These are phyloP conservation scores for Corchorus olitorius DNA, from an alignment of 345 rosid genomes.

Conservation along the genomic window DNA sequence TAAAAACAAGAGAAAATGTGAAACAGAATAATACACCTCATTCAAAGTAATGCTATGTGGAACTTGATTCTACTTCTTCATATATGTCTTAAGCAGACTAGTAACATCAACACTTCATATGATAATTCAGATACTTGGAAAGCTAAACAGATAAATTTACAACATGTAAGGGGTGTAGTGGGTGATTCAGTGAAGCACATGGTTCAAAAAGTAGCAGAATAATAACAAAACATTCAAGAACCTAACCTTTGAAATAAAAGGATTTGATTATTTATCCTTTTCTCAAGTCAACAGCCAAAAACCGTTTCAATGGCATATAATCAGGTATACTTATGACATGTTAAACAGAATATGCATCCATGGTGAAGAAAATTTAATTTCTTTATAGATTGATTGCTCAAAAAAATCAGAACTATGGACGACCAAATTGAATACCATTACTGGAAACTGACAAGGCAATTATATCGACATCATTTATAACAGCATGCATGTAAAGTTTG, in stretches of 20 bases:
- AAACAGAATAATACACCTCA: not conserved
- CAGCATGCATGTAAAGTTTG: too few species aligned
- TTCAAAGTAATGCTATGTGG: not conserved
- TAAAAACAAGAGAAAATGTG: not conserved
- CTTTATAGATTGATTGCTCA: not conserved
- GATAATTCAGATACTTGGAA: not conserved
- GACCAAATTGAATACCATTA: not conserved
- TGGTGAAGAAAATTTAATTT: not conserved
- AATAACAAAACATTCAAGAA: not conserved
- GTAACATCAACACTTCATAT: not conserved
- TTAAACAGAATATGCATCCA: not conserved
- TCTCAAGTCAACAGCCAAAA: not conserved
- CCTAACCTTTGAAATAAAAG: not conserved
- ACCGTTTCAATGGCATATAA: not conserved
- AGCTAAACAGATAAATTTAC: not conserved
- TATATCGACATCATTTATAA: too few species aligned
- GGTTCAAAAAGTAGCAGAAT: slow-evolving; percentile 1
- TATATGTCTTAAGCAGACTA: not conserved
- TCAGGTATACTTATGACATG: not conserved
- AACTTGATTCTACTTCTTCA: not conserved
- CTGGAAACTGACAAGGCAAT: too few species aligned
- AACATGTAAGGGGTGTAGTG: not conserved
- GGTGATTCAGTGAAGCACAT: not conserved
- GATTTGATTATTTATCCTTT: not conserved
- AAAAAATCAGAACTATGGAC: not conserved